Evolutionary conservation across 345 rosid species (phyloP).

Genomic region (Psidium friedrichsthalianum): DNA sequence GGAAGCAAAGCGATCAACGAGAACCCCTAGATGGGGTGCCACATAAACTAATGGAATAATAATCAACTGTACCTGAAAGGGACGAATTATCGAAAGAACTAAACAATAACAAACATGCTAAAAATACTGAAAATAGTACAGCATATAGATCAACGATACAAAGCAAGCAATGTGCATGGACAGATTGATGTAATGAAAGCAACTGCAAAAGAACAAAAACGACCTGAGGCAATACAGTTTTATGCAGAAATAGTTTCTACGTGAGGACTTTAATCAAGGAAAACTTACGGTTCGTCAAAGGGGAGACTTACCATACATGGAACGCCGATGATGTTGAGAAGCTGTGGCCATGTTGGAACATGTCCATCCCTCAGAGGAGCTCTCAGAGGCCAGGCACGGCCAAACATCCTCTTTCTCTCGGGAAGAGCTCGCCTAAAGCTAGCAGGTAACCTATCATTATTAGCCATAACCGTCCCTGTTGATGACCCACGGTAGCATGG

Average conservation of each 20-base stretch:
- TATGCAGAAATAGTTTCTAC: background rate
- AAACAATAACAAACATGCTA: background rate
- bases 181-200: background rate
- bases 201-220: background rate
- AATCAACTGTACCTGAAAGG: background rate
- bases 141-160: background rate
- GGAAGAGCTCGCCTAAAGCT: conserved; percentile 21
- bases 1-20: background rate
- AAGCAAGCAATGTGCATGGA: background rate
- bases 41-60: background rate
- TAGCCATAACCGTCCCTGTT: conserved; percentile 6
- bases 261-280: background rate
- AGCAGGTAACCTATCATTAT: conserved; percentile 9
- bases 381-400: conserved; percentile 37
- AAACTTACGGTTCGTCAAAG: conserved; percentile 24
- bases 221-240: background rate
- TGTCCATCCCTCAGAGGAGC: conserved; percentile 18
- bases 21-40: background rate
- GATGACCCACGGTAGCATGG: conserved; percentile 51
- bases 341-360: conserved; percentile 24
- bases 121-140: too few relatives aligned
- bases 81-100: background rate
- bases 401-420: conserved; percentile 22
- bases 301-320: conserved; percentile 19
- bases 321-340: conserved; percentile 1